A percentile compares a stretch with the other conserved stretches of the same genome.
Conservation (phyloP, 2,329 filamentous ascomycete species). For the Cytospora piceicola region DNA sequence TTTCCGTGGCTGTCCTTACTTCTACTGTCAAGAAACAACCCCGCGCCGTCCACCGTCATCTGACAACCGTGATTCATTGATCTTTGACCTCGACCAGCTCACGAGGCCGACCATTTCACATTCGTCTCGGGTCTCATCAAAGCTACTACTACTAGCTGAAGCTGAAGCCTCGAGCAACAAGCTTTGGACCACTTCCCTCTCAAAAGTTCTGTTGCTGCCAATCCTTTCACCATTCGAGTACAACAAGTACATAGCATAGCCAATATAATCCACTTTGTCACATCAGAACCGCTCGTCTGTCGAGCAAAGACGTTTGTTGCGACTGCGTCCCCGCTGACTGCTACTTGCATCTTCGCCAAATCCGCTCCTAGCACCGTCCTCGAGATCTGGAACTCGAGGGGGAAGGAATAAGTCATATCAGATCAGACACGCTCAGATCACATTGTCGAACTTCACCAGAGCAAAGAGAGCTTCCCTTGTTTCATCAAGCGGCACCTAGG, state of each 20-base stretch:
- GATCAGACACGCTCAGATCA: neutral
- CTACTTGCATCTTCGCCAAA: conserved; percentile 15
- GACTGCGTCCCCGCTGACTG: conserved; percentile 13
- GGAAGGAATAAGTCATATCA: neutral
- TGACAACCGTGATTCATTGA: conserved; percentile 19
- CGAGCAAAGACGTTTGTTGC: conserved; percentile 24
- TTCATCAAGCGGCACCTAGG: conserved; percentile 32
- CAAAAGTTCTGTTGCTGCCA: conserved; percentile 16
- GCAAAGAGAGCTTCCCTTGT: conserved; percentile 29
- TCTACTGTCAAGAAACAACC: conserved; percentile 5
- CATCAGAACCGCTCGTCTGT: conserved; percentile 24
- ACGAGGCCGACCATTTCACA: conserved; percentile 8
- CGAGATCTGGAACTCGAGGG: conserved; percentile 1
- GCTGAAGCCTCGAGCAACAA: neutral
- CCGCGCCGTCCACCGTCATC: conserved; percentile 21
- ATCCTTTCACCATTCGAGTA: conserved; percentile 19
- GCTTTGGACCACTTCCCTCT: neutral
- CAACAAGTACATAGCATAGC: conserved; percentile 52
- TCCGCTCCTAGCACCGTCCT: conserved; percentile 23
- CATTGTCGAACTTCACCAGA: conserved; percentile 29
- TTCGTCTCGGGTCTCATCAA: neutral
- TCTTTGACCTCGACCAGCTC: conserved; percentile 6
- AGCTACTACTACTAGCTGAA: neutral
- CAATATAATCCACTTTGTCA: conserved; percentile 52
- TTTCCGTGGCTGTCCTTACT: conserved; percentile 5